Percentiles rank a stretch among this genome's conserved stretches.
Evolutionary conservation across 352 stramenopile species (phyloP).

Genomic region (Phytophthora uliginosa): DNA sequence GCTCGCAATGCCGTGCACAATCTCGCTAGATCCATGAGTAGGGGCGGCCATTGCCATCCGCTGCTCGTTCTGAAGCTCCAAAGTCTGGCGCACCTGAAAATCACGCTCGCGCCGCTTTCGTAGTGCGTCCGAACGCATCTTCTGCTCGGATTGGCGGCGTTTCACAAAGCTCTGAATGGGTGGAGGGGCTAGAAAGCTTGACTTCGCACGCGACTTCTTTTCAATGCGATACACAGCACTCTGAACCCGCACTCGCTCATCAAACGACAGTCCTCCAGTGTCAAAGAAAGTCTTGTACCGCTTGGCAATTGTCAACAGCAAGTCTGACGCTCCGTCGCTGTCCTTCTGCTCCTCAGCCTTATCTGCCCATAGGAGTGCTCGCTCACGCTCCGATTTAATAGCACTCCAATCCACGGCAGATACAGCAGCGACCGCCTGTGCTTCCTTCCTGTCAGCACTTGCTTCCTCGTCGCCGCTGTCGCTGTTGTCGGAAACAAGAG

Average conservation of each 20-base stretch:
- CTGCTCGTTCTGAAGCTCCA: slow-evolving; percentile 59
- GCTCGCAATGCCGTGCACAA: slow-evolving; percentile 16
- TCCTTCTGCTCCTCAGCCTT: slow-evolving; percentile 59
- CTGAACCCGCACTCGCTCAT: slow-evolving; percentile 74
- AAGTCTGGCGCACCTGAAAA: slow-evolving; percentile 68
- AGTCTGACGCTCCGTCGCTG: slow-evolving; percentile 58
- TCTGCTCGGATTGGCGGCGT: slow-evolving; percentile 80
- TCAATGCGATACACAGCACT: slow-evolving; percentile 78
- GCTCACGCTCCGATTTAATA: slow-evolving; percentile 52
- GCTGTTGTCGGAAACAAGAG: slow-evolving; percentile 35
- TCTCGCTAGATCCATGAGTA: slow-evolving; percentile 22
- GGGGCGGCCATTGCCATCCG: slow-evolving; percentile 20
- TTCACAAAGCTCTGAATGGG: slow-evolving; percentile 90
- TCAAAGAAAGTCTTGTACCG: slow-evolving; percentile 87
- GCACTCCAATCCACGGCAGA: slow-evolving; percentile 39
- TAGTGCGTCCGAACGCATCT: slow-evolving; percentile 74
- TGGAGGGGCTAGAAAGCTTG: slow-evolving; percentile 65
- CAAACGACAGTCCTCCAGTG: slow-evolving; percentile 47
- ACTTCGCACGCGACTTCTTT: slow-evolving; percentile 51
- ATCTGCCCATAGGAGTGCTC: slow-evolving; percentile 63
- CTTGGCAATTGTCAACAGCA: slow-evolving; percentile 73
- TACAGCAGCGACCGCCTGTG: slow-evolving; percentile 20
- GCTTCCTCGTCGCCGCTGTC: slow-evolving; percentile 44
- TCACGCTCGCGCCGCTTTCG: slow-evolving; percentile 82
- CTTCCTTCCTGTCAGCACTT: slow-evolving; percentile 31